Base-by-base conservation (phyloP, 2,329 filamentous ascomycete species). In the Pseudodiploospora longispora region DNA sequence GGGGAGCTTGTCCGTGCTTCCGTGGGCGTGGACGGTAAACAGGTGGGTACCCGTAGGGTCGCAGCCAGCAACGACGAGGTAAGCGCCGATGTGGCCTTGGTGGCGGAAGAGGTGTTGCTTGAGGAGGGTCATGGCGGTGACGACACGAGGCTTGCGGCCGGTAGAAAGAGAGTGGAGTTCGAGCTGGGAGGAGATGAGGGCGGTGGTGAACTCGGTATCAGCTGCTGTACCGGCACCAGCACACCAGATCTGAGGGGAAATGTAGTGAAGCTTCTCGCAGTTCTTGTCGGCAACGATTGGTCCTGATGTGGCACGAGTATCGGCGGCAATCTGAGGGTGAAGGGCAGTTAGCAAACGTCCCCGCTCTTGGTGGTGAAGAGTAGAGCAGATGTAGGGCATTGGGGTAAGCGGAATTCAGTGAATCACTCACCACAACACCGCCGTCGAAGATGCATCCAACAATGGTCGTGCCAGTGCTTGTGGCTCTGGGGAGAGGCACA, bases 261-360 rank as follows among this genome's bases (percentile, higher is more conserved):
- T 98, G 76, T 94, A 98, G 74, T 98, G 93, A 53, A 98, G 83
- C 75, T 98, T 98, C 74, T 98, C 91, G 75, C 93, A 97, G 79
- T 98, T 98, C 87, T 98, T 98, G 80, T 98, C 93, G 69, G 94
- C 94, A 57, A 98, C 93, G 69, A 98, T 98, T 55, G 93, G 90
- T 32, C 93, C 93, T 53, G 87, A 94, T 38, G 93, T 98, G 52
- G 93, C 93, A 79, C 93, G 82, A 54, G 93, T 98, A 71, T 98
- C 93, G 72, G 93, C 93, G 52, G 93, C 93, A 68, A 98, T 97
- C 85, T 90, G n/a, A n/a, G 27, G n/a, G 33, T 29, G 34, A 30
- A 10, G 29, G 9, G 10, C 2, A 19, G 29, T 30, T 10, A 31
- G 40, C 29, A 27, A 36, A 19, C 30, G 8, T 10, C 10, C n/a